A percentile compares a stretch with the other conserved stretches of the same genome.
Evolutionary conservation across 192 early-diverging fungal species (phyloP).

Genomic region (Chytriomyces sp.): DNA sequence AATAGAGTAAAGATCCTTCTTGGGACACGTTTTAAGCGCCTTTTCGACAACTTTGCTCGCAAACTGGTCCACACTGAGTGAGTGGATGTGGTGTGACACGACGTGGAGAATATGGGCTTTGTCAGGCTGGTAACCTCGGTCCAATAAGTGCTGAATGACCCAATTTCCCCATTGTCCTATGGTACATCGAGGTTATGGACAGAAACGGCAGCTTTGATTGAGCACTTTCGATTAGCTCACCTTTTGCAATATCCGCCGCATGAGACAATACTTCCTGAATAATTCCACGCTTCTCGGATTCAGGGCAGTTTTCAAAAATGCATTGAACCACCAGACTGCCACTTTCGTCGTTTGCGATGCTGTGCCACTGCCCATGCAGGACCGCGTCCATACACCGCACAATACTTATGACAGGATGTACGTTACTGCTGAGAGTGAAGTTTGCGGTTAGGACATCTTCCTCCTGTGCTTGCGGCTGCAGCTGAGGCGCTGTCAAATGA

Average conservation of each 20-base stretch:
- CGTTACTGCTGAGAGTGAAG: background rate
- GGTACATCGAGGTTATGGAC: background rate
- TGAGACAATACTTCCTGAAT: conserved; percentile 61
- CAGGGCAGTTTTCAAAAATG: conserved; percentile 71
- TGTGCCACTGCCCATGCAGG: conserved; percentile 58
- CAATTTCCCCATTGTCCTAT: conserved; percentile 78
- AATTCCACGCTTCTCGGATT: conserved; percentile 65
- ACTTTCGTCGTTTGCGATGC: conserved; percentile 73
- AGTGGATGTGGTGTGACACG: conserved; percentile 39
- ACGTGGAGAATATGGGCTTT: conserved; percentile 50
- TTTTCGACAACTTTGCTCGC: conserved; percentile 78
- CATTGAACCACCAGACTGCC: conserved; percentile 75
- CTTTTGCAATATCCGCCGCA: conserved; percentile 63
- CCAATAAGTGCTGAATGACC: conserved; percentile 77
- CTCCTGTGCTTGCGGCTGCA: conserved; percentile 26
- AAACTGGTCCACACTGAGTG: conserved; percentile 71
- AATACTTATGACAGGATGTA: conserved; percentile 11
- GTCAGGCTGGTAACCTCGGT: conserved; percentile 57
- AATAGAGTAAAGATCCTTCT: conserved; percentile 42
- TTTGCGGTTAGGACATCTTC: background rate
- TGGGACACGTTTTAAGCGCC: conserved; percentile 51
- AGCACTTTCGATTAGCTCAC: conserved; percentile 18
- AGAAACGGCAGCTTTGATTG: background rate
- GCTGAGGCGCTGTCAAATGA: background rate
- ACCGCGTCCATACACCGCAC: conserved; percentile 9